These are phyloP conservation scores for Hypoxylon sp. DNA, from an alignment of 2,329 filamentous ascomycete species.

Conservation along the genomic window DNA sequence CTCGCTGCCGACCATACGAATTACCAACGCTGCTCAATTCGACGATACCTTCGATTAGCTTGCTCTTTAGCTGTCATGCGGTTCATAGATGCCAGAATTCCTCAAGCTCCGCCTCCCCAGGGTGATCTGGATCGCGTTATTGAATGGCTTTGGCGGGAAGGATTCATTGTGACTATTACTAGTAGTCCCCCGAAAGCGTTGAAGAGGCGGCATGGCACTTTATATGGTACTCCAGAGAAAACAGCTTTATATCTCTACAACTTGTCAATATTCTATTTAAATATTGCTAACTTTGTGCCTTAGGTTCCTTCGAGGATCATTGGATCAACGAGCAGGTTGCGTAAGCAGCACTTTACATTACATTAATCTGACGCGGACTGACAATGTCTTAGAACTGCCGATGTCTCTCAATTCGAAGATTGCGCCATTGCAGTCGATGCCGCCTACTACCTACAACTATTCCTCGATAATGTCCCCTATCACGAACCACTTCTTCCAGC, in stretches of 20 bases:
- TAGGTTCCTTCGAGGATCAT: constrained; percentile 59
- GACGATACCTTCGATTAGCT: constrained; percentile 9
- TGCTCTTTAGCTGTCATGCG: constrained; percentile 9
- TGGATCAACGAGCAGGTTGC: constrained; percentile 59
- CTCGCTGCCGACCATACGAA: constrained; percentile 6
- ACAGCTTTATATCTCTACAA: background rate
- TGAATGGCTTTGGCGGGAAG: constrained; percentile 32
- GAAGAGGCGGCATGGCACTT: constrained; percentile 2
- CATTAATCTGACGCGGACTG: constrained; percentile 17
- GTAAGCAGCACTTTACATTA: constrained; percentile 46
- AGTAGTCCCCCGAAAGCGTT: constrained; percentile 1
- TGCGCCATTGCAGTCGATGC: constrained; percentile 89
- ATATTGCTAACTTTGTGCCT: constrained; percentile 43
- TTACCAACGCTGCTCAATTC: constrained; percentile 8
- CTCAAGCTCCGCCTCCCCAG: background rate
- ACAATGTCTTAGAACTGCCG: constrained; percentile 64
- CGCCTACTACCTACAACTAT: constrained; percentile 85
- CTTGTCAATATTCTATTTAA: background rate
- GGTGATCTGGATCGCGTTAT: constrained; percentile 21
- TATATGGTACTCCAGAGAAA: constrained; percentile 28
- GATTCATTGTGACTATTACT: constrained; percentile 8
- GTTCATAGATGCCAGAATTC: background rate
- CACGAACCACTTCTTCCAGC: constrained; percentile 92
- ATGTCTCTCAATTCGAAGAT: constrained; percentile 80
- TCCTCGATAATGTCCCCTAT: constrained; percentile 78